These are phyloP conservation scores for Sphagnum fallax DNA, from an alignment of 228 moss, liverwort and hornwort genomes.

Conservation along the genomic window DNA sequence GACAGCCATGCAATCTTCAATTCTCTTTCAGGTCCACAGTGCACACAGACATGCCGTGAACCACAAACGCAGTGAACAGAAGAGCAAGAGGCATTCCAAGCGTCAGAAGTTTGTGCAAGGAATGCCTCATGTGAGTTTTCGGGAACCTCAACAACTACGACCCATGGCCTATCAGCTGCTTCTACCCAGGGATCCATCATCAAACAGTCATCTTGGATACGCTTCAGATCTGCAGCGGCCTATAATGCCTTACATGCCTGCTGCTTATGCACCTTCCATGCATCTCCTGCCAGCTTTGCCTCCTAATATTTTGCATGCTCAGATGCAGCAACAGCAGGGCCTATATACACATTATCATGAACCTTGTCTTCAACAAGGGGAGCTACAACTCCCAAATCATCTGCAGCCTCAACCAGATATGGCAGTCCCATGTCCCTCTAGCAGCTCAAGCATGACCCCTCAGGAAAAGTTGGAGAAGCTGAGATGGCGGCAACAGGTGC, in stretches of 20 bases:
- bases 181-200: slow-evolving; percentile 47
- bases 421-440: slow-evolving; percentile 43
- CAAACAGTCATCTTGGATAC: slow-evolving; percentile 16
- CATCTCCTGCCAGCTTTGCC: slow-evolving; percentile 50
- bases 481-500: slow-evolving; percentile 88
- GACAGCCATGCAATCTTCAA: too few species aligned
- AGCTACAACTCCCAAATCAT: slow-evolving; percentile 35
- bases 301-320: slow-evolving; percentile 33
- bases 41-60: slow-evolving; percentile 77
- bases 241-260: slow-evolving; percentile 52
- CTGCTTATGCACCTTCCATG: slow-evolving; percentile 48
- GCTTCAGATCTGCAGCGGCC: slow-evolving; percentile 21
- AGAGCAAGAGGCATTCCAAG: slow-evolving; percentile 46
- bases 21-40: slow-evolving; percentile 47
- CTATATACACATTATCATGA: slow-evolving; percentile 58
- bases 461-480: slow-evolving; percentile 93
- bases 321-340: slow-evolving; percentile 36
- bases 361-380: slow-evolving; percentile 12
- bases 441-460: slow-evolving; percentile 75
- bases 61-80: slow-evolving; percentile 72
- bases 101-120: slow-evolving; percentile 60
- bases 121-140: slow-evolving; percentile 36
- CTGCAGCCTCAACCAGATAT: slow-evolving; percentile 26
- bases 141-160: slow-evolving; percentile 34
- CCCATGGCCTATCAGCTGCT: slow-evolving; percentile 41